Evolutionary conservation across 106 monocot genomes (phyloP).

Genomic region (Alisma plantagoaquatica): DNA sequence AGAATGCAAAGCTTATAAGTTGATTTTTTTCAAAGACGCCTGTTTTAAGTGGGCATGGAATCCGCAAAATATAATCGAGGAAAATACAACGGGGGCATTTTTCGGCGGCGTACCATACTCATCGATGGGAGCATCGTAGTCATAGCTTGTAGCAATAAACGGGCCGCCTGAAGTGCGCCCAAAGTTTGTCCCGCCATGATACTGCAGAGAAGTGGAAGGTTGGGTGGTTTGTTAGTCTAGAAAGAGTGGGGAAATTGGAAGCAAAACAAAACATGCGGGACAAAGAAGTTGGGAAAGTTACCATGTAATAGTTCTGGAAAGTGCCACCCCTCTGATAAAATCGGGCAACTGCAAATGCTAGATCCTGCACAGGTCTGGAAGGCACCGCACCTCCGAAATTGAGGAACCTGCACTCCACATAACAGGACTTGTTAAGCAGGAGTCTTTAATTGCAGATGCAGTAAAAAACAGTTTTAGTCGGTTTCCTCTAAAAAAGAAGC

Average conservation of each 20-base stretch:
- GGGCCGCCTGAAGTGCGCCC: slow-evolving; percentile 82
- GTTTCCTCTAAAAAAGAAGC: not conserved
- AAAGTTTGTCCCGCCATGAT: slow-evolving; percentile 98
- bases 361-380: slow-evolving; percentile 81
- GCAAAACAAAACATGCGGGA: no score
- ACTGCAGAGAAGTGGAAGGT: no score
- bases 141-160: slow-evolving; percentile 95
- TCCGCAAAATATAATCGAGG: no score
- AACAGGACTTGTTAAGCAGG: no score
- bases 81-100: no score
- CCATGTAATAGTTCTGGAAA: slow-evolving; percentile 99
- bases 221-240: no score
- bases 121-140: slow-evolving; percentile 98
- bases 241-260: no score
- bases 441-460: no score
- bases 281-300: no score
- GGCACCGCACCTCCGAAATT: slow-evolving; percentile 67
- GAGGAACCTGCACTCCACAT: slow-evolving; percentile 76
- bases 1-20: no score
- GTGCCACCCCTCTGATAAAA: slow-evolving; percentile 97
- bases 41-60: no score
- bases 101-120: slow-evolving; percentile 92
- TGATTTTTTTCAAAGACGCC: no score
- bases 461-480: not conserved
- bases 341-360: slow-evolving; percentile 92